These are phyloP conservation scores for Ogataea thermomethanolica DNA, from an alignment of 805 yeast species.

Conservation along the genomic window DNA sequence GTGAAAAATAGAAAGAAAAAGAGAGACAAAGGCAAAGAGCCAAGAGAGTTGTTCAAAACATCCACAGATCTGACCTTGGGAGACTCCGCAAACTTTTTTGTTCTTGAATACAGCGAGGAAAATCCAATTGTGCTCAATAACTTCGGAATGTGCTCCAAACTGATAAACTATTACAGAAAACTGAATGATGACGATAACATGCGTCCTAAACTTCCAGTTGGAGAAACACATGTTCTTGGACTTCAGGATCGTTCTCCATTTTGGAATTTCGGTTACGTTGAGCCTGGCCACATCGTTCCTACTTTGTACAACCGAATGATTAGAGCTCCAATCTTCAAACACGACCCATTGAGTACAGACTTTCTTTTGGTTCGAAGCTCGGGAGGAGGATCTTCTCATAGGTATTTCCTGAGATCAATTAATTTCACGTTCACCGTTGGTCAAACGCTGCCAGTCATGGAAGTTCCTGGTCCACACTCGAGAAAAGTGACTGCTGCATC, in stretches of 20 bases:
- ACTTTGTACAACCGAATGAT: constrained; percentile 88
- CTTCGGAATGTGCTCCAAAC: constrained; percentile 93
- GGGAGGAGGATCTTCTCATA: constrained; percentile 67
- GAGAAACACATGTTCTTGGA: constrained; percentile 95
- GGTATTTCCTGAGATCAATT: constrained; percentile 65
- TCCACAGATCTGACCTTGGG: constrained; percentile 79
- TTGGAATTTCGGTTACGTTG: constrained; percentile 98
- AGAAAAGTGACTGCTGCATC: constrained; percentile 92
- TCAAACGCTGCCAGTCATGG: constrained; percentile 88
- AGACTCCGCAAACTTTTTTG: constrained; percentile 72
- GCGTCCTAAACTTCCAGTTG: constrained; percentile 83
- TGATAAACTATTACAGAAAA: constrained; percentile 90
- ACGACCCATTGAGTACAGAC: constrained; percentile 74
- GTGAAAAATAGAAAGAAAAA: constrained; percentile 78
- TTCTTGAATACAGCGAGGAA: constrained; percentile 90
- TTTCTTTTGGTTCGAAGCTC: constrained; percentile 76
- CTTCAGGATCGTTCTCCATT: constrained; percentile 95
- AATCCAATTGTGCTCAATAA: constrained; percentile 76
- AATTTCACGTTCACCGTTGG: constrained; percentile 84
- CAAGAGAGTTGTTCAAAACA: constrained; percentile 65
- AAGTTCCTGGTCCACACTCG: constrained; percentile 96
- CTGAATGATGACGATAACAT: constrained; percentile 72
- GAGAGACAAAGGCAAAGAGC: constrained; percentile 81
- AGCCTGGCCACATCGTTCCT: constrained; percentile 90
- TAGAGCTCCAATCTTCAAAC: constrained; percentile 90